Percentiles rank a stretch among this genome's conserved stretches.
Conservation (phyloP, 768 basidiomycete species). For the Auricularia sp. region DNA sequence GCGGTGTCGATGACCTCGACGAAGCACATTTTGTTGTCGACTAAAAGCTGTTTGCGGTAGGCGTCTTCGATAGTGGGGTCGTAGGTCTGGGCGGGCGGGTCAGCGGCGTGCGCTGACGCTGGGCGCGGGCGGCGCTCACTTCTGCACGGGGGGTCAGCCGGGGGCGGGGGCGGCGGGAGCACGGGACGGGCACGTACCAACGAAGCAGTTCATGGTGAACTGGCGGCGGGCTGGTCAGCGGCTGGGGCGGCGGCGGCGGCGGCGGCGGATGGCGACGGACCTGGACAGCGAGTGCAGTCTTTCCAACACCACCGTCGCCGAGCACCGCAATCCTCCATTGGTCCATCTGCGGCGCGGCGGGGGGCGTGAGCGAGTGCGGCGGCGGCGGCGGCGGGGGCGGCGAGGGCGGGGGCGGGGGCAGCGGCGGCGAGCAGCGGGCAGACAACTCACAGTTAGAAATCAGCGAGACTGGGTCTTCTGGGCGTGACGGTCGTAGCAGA, state of each 20-base stretch:
- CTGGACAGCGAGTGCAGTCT: constrained; percentile 93
- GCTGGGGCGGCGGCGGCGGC: background rate
- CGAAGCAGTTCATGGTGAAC: constrained; percentile 95
- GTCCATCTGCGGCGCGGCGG: constrained; percentile 44
- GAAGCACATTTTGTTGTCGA: constrained; percentile 91
- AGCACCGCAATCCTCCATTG: constrained; percentile 93
- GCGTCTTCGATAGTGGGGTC: constrained; percentile 99
- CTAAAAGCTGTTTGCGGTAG: constrained; percentile 88
- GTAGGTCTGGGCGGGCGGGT: constrained; percentile 53
- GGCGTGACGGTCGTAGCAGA: constrained; percentile 1
- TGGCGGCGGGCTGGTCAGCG: constrained; percentile 20
- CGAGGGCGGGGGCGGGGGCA: background rate
- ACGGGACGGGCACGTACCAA: constrained; percentile 48
- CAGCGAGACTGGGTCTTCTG: background rate
- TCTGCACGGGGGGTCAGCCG: constrained; percentile 29
- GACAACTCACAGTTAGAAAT: background rate
- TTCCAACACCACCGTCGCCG: constrained; percentile 95
- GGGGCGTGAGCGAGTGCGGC: background rate
- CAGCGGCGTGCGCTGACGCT: background rate
- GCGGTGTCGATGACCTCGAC: constrained; percentile 97
- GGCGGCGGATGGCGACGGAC: constrained; percentile 33
- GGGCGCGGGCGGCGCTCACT: constrained; percentile 26
- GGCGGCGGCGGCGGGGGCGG: background rate
- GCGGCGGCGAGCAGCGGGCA: background rate
- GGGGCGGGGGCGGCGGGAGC: background rate